Conservation (phyloP, 345 rosid species). For the Isatis tinctoria region DNA sequence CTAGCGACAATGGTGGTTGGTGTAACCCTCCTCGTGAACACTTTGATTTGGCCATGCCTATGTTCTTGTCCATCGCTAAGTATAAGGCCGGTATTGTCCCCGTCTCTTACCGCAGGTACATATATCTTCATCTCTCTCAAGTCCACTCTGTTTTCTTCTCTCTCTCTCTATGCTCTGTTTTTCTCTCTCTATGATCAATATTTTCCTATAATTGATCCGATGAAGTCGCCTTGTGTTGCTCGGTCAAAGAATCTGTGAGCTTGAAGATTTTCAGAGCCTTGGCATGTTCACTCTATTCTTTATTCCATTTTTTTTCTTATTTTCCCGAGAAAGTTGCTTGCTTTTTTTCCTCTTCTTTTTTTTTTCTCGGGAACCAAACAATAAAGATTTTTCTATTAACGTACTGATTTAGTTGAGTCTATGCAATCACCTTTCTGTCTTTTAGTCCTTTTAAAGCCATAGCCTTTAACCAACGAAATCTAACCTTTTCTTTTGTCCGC, state of each 20-base stretch:
- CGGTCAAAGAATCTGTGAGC: constrained; percentile 23
- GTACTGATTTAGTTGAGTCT: constrained; percentile 17
- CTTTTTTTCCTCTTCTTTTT: not conserved
- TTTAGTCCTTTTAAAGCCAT: constrained; percentile 18
- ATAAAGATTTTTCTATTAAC: not conserved
- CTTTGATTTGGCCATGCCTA: constrained; percentile 73
- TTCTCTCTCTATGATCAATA: not conserved
- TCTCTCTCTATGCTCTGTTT: not conserved
- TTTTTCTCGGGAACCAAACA: constrained; percentile 10
- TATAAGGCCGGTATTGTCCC: constrained; percentile 75
- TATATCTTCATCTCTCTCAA: not conserved
- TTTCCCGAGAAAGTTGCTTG: constrained; percentile 23
- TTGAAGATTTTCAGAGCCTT: constrained; percentile 31
- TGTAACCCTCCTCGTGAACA: constrained; percentile 74
- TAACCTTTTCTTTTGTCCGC: constrained; percentile 1
- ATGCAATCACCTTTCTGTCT: constrained; percentile 24
- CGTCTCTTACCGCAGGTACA: constrained; percentile 69
- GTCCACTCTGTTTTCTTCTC: too few species aligned
- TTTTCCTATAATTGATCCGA: not conserved
- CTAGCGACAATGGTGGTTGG: constrained; percentile 71
- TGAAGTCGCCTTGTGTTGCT: not conserved
- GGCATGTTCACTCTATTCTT: constrained; percentile 25
- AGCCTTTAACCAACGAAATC: constrained; percentile 5
- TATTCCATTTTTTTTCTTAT: constrained; percentile 13
- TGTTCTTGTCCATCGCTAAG: constrained; percentile 60